These are phyloP conservation scores for Trypethelium eluteriae DNA, from an alignment of 495 filamentous ascomycete genomes.

Conservation along the genomic window DNA sequence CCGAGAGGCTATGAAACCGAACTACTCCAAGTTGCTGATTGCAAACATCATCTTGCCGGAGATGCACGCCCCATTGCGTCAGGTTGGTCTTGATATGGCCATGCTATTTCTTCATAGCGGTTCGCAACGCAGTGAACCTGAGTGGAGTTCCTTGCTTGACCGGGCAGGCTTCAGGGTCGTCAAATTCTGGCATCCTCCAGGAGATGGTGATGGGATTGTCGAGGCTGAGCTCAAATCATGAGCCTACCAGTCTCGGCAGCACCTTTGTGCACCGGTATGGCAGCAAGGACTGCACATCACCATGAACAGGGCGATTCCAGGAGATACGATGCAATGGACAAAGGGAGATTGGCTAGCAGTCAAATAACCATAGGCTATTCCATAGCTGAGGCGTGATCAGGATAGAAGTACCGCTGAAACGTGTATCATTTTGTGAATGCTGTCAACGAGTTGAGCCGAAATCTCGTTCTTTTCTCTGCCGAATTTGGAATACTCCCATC, in stretches of 20 bases:
- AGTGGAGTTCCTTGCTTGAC: conserved; percentile 18
- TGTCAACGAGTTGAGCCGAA: too few relatives aligned
- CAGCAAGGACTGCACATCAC: not conserved
- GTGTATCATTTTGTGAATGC: too few relatives aligned
- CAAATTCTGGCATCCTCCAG: conserved; percentile 18
- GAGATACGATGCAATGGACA: too few relatives aligned
- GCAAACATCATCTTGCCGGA: conserved; percentile 19
- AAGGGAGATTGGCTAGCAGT: too few relatives aligned
- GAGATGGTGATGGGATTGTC: conserved; percentile 15
- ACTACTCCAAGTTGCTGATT: conserved; percentile 19
- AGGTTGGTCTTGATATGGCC: conserved; percentile 16
- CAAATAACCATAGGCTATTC: too few relatives aligned
- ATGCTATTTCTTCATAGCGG: conserved; percentile 18
- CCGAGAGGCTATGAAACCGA: conserved; percentile 17
- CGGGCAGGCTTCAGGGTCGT: conserved; percentile 14
- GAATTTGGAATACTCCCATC: too few relatives aligned
- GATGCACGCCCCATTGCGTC: conserved; percentile 13
- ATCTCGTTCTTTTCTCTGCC: too few relatives aligned
- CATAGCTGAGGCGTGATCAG: too few relatives aligned
- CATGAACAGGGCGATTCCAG: too few relatives aligned
- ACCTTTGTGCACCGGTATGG: not conserved
- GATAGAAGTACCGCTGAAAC: too few relatives aligned
- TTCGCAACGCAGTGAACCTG: conserved; percentile 13
- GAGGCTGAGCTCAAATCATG: conserved; percentile 14
- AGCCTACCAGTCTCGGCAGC: not conserved